These are phyloP conservation scores for Paraleonurus japonicus DNA, from an alignment of 257 asterid species.

Conservation along the genomic window DNA sequence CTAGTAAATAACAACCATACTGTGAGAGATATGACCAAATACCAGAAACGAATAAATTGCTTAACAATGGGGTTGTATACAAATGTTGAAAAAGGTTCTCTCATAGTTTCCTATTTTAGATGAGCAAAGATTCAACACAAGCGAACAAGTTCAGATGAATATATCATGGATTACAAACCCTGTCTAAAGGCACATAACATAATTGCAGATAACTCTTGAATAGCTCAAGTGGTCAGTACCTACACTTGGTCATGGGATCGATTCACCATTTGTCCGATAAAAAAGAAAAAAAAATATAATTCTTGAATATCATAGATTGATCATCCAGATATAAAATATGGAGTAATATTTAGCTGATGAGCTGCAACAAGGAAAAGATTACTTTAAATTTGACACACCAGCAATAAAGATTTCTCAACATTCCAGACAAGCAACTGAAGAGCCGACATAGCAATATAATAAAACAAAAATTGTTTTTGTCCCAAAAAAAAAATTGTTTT, in stretches of 20 bases:
- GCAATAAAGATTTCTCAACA: not conserved
- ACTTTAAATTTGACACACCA: not conserved
- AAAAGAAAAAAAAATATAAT: too few relatives aligned
- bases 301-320: constrained; percentile 8
- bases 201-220: not conserved
- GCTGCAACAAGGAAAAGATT: not conserved
- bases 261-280: too few relatives aligned
- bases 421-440: not conserved
- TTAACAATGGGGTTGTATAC: not conserved
- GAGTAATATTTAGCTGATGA: not conserved
- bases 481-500: not conserved
- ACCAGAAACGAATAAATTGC: not conserved
- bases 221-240: too few relatives aligned
- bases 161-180: not conserved
- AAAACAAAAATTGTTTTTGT: not conserved
- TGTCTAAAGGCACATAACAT: not conserved
- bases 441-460: not conserved
- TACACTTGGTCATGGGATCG: too few relatives aligned
- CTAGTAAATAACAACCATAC: not conserved
- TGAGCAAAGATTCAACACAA: not conserved
- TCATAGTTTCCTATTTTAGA: not conserved
- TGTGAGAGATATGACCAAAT: not conserved
- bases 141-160: not conserved
- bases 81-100: not conserved
- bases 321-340: constrained; percentile 4